These are phyloP conservation scores for Poteriospumella lacustris DNA, from an alignment of 108 stramenopile species.

Conservation along the genomic window DNA sequence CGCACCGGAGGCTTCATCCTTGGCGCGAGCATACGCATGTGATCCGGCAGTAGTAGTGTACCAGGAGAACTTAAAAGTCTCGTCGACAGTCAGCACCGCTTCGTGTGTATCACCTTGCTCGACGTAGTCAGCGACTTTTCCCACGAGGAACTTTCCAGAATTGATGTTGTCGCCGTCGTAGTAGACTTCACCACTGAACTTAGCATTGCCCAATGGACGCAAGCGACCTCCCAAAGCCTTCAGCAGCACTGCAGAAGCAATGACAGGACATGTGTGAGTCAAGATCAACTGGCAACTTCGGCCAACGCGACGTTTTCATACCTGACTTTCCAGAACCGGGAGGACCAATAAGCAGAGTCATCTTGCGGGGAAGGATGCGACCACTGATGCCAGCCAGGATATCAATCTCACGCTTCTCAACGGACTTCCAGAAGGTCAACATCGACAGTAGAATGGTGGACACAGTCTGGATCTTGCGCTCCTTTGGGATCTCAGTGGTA, in stretches of 20 bases:
- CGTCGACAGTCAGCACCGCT: constrained; percentile 65
- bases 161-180: constrained; percentile 23
- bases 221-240: background rate
- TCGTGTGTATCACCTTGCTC: constrained; percentile 70
- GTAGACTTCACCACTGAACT: background rate
- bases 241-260: background rate
- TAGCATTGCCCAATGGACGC: background rate
- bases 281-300: no score
- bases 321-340: constrained; percentile 66
- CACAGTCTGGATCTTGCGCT: background rate
- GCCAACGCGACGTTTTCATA: constrained; percentile 14
- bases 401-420: background rate
- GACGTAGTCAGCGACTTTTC: constrained; percentile 45
- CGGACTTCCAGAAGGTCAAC: background rate
- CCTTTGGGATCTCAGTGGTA: background rate
- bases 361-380: background rate
- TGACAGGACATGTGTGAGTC: no score
- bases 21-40: background rate
- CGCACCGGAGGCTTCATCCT: background rate
- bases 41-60: constrained; percentile 53
- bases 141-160: constrained; percentile 26
- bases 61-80: constrained; percentile 70
- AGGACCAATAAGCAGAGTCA: constrained; percentile 69
- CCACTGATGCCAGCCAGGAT: background rate
- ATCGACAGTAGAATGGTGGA: background rate